phyloP scores from a whole-genome alignment of 1,284 basidiomycete species.

The Mycena citricolor region DNA sequence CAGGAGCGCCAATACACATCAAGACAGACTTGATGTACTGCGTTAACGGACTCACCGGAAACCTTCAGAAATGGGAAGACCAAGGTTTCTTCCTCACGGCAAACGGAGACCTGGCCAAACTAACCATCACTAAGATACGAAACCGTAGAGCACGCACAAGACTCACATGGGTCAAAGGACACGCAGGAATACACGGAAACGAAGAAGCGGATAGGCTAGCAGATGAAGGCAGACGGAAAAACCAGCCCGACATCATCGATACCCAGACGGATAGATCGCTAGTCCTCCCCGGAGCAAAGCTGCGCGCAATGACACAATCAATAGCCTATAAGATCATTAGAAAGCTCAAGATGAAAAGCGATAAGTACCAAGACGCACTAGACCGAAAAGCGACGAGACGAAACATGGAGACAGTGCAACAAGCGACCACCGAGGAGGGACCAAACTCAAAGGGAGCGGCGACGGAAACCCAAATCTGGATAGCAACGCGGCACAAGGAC shows the following conservation, averaged over 20 bases:
- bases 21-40: conserved; percentile 23
- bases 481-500: not conserved
- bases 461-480: too few relatives aligned
- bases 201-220: conserved; percentile 17
- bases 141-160: conserved; percentile 5
- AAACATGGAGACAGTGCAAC: too few relatives aligned
- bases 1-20: conserved; percentile 7
- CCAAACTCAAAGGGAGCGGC: too few relatives aligned
- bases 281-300: conserved; percentile 5
- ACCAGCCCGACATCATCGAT: too few relatives aligned
- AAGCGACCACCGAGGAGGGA: too few relatives aligned
- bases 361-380: not conserved
- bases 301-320: conserved; percentile 24
- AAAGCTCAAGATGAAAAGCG: conserved; percentile 1
- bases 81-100: not conserved
- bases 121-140: not conserved
- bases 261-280: not conserved
- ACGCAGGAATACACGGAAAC: conserved; percentile 12
- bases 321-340: conserved; percentile 27
- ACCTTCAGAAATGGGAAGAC: not conserved
- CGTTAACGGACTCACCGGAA: conserved; percentile 4
- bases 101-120: not conserved
- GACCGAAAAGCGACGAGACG: not conserved
- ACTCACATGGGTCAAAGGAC: conserved; percentile 20
- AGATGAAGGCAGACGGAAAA: not conserved